Evolutionary conservation across 2,329 filamentous ascomycete genomes (phyloP), one percentile per base, ranked within the genome.

Genomic region (Plectosphaerella cucumerina): DNA sequence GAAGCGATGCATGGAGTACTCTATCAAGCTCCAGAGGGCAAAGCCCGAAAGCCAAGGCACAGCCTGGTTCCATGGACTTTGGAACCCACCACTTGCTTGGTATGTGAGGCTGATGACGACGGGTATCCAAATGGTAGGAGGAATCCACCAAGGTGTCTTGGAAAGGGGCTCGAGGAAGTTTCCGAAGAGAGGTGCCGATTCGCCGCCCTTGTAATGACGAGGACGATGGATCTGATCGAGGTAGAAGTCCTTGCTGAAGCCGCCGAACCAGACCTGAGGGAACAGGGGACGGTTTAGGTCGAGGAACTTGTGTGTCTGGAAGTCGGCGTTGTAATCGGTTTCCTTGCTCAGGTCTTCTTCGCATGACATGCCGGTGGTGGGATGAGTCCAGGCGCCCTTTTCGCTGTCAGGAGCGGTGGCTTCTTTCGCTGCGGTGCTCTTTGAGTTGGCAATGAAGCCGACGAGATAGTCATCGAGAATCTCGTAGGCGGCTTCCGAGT

Each of bases 131-230:
- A 96, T 54, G 0, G 77, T 77, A 3, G 94, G 94, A 11, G 99
- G 79, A 43, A 96, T 68, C 84, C 87, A 99, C 94, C 94, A 99
- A 1, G 94, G 83, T 2, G 94, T 99, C 77, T 92, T 88, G 68
- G 86, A 92, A 53, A 99, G 74, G n/a, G 94, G 94, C 72, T 99
- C 94, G n/a, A 99, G 76, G 68, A 99, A 96, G 72, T 99, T 97
- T 53, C 94, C 94, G 70, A 99, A 99, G 21, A 99, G 73, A 18
- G 94, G 94, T 35, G 94, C 94, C 6, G 91, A 97, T 55, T 85
- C 84, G 52, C 94, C 94, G 58, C 93, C 93, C 66, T 86, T 95
- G 78, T 97, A 99, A 69, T 99, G 93, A 53, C 94, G 85, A 18
- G 94, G 94, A 43, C 94, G 86, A 67, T 99, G 94, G 48, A 99